Evolutionary conservation across 169 alveolate genomes (phyloP).

Genomic region (Eimeria nieschulzi): DNA sequence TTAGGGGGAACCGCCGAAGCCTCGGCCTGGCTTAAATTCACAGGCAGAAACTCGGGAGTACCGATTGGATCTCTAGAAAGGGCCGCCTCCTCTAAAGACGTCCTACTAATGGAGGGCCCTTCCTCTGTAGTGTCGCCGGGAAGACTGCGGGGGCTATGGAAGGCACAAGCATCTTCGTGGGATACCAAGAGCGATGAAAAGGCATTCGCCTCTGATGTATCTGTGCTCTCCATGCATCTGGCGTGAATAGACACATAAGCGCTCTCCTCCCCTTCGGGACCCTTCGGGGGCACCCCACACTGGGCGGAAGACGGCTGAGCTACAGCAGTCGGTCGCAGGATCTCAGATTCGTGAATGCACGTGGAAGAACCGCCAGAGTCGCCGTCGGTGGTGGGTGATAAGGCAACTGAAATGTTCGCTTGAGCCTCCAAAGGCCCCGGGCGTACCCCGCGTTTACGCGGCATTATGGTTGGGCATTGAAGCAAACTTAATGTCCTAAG

Average conservation of each 20-base stretch:
- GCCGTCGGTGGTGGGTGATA: not conserved
- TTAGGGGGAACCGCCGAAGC: too few species aligned
- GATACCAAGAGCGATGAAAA: not conserved
- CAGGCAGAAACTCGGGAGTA: too few species aligned
- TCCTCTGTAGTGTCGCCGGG: conserved; percentile 48
- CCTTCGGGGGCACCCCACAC: not conserved
- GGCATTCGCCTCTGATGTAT: not conserved
- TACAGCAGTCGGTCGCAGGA: not conserved
- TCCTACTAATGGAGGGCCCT: not conserved
- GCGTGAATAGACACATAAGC: conserved; percentile 13
- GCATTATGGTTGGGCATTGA: conserved; percentile 45
- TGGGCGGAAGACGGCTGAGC: not conserved
- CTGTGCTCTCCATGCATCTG: not conserved
- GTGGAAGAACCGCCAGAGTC: not conserved
- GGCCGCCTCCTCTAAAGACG: not conserved
- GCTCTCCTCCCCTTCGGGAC: conserved; percentile 10
- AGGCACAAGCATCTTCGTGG: conserved; percentile 46
- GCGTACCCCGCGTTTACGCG: conserved; percentile 44
- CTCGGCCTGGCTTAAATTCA: too few species aligned
- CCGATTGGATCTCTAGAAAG: too few species aligned
- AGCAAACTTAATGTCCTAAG: not conserved
- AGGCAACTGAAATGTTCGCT: not conserved
- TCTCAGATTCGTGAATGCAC: not conserved
- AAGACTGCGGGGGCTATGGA: conserved; percentile 61
- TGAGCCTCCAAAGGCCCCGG: not conserved